Evolutionary conservation across 768 basidiomycete species (phyloP), one percentile per base, ranked within the genome.

Genomic region (Mycena belliarum): DNA sequence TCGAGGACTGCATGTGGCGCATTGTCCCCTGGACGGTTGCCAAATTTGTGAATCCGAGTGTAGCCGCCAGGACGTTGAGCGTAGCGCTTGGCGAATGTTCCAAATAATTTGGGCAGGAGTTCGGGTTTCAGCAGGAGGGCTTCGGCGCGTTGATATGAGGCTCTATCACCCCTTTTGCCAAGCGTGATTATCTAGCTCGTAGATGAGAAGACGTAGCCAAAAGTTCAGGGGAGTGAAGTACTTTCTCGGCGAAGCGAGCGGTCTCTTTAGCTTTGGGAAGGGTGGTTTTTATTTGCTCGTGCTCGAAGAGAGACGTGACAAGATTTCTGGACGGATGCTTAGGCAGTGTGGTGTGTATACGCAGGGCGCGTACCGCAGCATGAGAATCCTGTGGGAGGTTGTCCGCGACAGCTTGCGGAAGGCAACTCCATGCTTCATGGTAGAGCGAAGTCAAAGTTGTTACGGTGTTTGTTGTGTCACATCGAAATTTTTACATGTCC

Each of bases 211-310:
- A 38, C 12, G 29, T 16, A 21, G 21, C 21, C 20, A 29, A 26
- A 24, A 29, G 41, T 16, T 21, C 56, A 88, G 21, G 2, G 6
- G 16, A 33, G 12, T 20, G 26, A 2, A 21, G 21, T 56, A 60
- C 95, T 86, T 96, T 95, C 69, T 99, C 96, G 16, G 95, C 95
- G 50, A 98, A 76, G 64, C 93, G 82, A 15, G 93, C 93, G 6
- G 95, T 77, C 66, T 97, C 95, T 70, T 90, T 88, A 3, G 97
- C 97, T 73, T 98, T 98, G 29, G 96, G 89, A 16, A 98, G 75
- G 0, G 97, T 99, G 7, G 97, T 98, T 72, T 91, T 89, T 69
- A 99, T 93, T 69, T 93, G 91, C 68, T 97, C 93, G 74, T 98
- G 94, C 68, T 98, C 86, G 55, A 99, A 82, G 32, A 98, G 81